phyloP scores from a whole-genome alignment of 768 basidiomycete species.

The Paxillus ammoniavirescens region DNA sequence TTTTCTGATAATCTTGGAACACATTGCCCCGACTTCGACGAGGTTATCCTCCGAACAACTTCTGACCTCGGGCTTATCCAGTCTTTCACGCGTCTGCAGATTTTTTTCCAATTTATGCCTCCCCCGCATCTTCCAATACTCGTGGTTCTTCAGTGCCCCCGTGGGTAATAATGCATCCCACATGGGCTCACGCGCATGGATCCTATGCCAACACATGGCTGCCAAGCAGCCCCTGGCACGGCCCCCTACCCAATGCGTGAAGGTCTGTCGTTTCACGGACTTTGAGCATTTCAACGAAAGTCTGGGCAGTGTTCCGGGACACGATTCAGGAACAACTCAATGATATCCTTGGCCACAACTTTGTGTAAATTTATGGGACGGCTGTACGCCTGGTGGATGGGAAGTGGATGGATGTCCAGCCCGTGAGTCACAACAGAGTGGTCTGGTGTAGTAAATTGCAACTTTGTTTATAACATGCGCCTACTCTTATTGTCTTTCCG shows the following conservation, averaged over 20 bases:
- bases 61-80: conserved; percentile 9
- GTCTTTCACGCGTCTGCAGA: conserved; percentile 41
- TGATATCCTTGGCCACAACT: too few species aligned
- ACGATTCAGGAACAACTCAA: too few species aligned
- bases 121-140: conserved; percentile 39
- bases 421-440: too few species aligned
- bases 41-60: conserved; percentile 12
- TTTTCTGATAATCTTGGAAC: conserved; percentile 40
- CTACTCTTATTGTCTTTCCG: too few species aligned
- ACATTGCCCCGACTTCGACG: conserved; percentile 22
- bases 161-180: neutral
- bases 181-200: neutral
- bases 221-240: conserved; percentile 26
- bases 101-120: conserved; percentile 41
- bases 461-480: too few species aligned
- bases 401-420: too few species aligned
- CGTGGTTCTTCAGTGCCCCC: conserved; percentile 24
- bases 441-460: too few species aligned
- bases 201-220: conserved; percentile 29
- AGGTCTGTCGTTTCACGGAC: conserved; percentile 12
- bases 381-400: too few species aligned
- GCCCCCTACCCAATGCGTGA: conserved; percentile 31
- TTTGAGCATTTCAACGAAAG: neutral
- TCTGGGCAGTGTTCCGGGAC: too few species aligned
- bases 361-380: too few species aligned